phyloP scores from a whole-genome alignment of 1,139 yeast species.

The Pichia sp. region DNA sequence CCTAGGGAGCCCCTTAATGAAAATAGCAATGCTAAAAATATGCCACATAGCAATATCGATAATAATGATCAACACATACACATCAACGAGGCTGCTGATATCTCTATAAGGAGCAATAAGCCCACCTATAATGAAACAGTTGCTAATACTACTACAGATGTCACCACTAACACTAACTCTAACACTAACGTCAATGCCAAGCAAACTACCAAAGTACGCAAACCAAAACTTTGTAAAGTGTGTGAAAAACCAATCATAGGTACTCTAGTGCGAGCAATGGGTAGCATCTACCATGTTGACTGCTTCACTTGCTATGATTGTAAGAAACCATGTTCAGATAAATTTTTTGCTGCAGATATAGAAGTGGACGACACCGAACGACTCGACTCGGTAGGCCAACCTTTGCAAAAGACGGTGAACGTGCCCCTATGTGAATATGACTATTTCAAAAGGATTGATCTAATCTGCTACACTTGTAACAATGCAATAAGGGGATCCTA shows the following conservation, averaged over 20 bases:
- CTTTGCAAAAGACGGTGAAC: constrained; percentile 27
- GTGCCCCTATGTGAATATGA: constrained; percentile 90
- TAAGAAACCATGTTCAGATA: constrained; percentile 63
- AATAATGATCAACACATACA: no score
- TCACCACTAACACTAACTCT: no score
- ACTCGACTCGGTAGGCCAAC: constrained; percentile 3
- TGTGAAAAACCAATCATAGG: constrained; percentile 69
- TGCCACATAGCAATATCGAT: no score
- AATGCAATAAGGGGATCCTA: constrained; percentile 87
- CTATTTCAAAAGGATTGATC: constrained; percentile 75
- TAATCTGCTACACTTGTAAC: constrained; percentile 80
- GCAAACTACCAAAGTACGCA: constrained; percentile 10
- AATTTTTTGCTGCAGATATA: constrained; percentile 53
- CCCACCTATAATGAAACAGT: no score
- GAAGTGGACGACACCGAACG: constrained; percentile 15
- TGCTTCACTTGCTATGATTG: constrained; percentile 87
- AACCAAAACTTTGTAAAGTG: constrained; percentile 39
- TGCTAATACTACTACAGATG: no score
- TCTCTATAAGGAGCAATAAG: no score
- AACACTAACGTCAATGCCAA: no score
- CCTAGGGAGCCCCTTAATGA: no score
- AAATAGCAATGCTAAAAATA: no score
- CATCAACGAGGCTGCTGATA: no score
- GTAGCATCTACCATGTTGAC: constrained; percentile 72
- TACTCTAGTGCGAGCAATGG: constrained; percentile 80